phyloP scores from a whole-genome alignment of 768 basidiomycete species.

The Trametes meyenii region DNA sequence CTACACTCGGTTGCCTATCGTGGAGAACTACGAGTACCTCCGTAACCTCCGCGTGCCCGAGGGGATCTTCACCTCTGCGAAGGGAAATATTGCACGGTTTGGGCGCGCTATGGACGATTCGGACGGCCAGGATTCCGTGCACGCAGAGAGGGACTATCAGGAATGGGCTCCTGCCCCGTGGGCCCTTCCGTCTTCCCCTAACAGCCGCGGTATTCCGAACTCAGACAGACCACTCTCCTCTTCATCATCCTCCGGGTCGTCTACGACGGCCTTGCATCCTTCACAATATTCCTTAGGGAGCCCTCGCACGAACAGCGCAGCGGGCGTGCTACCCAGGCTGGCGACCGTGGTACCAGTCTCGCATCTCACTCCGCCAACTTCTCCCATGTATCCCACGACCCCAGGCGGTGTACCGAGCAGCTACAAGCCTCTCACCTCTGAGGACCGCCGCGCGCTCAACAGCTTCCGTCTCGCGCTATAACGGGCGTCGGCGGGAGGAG shows the following conservation, averaged over 20 bases:
- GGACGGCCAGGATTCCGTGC: slow-evolving; percentile 28
- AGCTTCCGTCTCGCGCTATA: slow-evolving; percentile 39
- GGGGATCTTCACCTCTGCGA: slow-evolving; percentile 75
- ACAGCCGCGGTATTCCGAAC: slow-evolving; percentile 1
- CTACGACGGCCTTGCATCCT: slow-evolving; percentile 15
- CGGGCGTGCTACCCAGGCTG: slow-evolving; percentile 30
- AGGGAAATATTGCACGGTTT: slow-evolving; percentile 39
- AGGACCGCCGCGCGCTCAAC: slow-evolving; percentile 39
- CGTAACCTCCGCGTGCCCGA: slow-evolving; percentile 66
- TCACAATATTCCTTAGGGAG: slow-evolving; percentile 10
- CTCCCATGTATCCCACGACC: slow-evolving; percentile 25
- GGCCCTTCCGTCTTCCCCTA: slow-evolving; percentile 23
- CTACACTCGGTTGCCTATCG: slow-evolving; percentile 67
- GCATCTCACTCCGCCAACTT: slow-evolving; percentile 23
- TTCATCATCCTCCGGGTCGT: slow-evolving; percentile 23
- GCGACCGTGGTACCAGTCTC: slow-evolving; percentile 32
- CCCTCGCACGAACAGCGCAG: slow-evolving; percentile 5
- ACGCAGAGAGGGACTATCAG: slow-evolving; percentile 24
- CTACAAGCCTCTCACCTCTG: slow-evolving; percentile 37
- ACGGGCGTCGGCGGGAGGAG: background rate
- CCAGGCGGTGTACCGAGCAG: slow-evolving; percentile 23
- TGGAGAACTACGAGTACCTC: slow-evolving; percentile 77
- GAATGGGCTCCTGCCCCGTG: slow-evolving; percentile 29
- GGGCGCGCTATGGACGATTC: slow-evolving; percentile 33
- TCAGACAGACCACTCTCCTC: slow-evolving; percentile 23